Base-by-base conservation (phyloP, 768 basidiomycete species). In the Ramaria rubella region DNA sequence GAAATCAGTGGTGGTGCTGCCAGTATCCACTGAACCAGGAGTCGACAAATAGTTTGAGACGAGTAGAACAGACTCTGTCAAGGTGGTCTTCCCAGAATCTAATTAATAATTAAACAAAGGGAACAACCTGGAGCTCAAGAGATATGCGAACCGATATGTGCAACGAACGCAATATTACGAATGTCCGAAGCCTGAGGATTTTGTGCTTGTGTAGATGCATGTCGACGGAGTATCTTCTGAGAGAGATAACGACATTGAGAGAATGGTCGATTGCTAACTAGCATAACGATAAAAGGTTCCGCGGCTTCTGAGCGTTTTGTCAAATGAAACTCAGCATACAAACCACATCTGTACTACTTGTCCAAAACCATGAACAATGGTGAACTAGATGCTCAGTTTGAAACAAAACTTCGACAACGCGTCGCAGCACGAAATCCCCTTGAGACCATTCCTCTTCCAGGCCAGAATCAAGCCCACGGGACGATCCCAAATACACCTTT, bases 21-120 rank as follows among this genome's bases (percentile, higher is more conserved):
- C 92, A 3, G 85, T 87, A 67, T 94, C 92, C 12, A 94, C 91
- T 2, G 91, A 83, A 21, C 92, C 92, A 9, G 89, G 80, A 26
- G 78, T 71, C 5, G 81, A 76, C 27, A 94, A 72, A 67, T 88
- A 92, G 1, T 80, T 77, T 5, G 89, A 90, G 52, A 79, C 81
- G 55, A 86, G 78, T 23, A 94, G 75, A 40, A 94, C 87, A 9
- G 91, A 93, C 71, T 94, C 90, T 1, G 90, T 92, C 24, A 94
- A 68, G 3, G 90, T 93, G 0, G 90, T 93, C 73, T 93, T 93
- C 29, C 90, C 90, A 6, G 90, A 92, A 69, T 93, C 90, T 92
- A n/a, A 59, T 46, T 44, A 31, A 34, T 48, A 2, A 43, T 23
- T 50, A 51, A 3, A 58, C 36, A 52, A 55, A 57, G 46, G 40